Evolutionary conservation across 2,329 filamentous ascomycete genomes (phyloP).

Genomic region (Trichoderma koningiopsis): DNA sequence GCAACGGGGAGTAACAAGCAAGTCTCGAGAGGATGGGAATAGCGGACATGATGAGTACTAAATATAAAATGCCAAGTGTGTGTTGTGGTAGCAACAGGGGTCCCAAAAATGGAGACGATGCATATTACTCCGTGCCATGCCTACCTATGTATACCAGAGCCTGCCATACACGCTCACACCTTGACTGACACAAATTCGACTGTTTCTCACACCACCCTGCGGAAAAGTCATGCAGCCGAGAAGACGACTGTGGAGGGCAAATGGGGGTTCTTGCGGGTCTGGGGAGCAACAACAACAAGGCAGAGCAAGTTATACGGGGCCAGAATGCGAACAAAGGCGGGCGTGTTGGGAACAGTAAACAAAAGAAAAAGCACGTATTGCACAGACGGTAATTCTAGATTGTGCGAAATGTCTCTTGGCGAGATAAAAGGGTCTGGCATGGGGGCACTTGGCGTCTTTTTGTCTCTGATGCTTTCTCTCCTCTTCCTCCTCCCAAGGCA

Average conservation of each 20-base stretch:
- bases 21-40: slow-evolving; percentile 4
- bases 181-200: slow-evolving; percentile 9
- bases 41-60: slow-evolving; percentile 9
- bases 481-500: neutral
- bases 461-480: neutral
- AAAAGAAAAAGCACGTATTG: neutral
- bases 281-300: neutral
- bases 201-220: neutral
- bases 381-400: neutral
- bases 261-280: slow-evolving; percentile 1
- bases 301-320: neutral
- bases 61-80: slow-evolving; percentile 21
- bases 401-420: neutral
- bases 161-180: neutral
- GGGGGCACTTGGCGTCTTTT: neutral
- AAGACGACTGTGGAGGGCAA: neutral
- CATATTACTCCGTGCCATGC: neutral
- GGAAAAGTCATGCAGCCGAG: neutral
- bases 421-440: neutral
- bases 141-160: neutral
- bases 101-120: slow-evolving; percentile 2
- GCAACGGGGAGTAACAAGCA: neutral
- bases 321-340: neutral
- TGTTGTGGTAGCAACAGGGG: slow-evolving; percentile 23
- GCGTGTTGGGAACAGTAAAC: neutral